Percentiles rank a stretch among this genome's conserved stretches.
phyloP scores from a whole-genome alignment of 2,329 filamentous ascomycete species.

The Leptosphaerulina australis region DNA sequence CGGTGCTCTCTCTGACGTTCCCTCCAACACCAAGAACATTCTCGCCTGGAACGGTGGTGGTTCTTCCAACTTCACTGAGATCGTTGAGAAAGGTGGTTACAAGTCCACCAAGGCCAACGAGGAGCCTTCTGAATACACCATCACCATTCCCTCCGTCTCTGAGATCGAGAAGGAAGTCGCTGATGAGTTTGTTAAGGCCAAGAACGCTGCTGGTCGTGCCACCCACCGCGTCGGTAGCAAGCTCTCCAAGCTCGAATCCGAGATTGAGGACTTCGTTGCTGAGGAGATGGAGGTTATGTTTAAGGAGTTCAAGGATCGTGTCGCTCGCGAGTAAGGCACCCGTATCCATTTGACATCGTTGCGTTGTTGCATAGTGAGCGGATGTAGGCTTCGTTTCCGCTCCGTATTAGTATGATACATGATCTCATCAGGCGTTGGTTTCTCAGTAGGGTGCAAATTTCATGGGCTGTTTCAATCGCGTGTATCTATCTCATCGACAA shows the following conservation, averaged over 20 bases:
- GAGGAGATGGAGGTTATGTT: conserved; percentile 60
- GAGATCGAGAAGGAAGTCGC: conserved; percentile 46
- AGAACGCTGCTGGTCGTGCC: conserved; percentile 49
- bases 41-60: conserved; percentile 99
- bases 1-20: conserved; percentile 79
- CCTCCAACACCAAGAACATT: conserved; percentile 85
- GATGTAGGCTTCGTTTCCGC: conserved; percentile 6
- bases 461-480: conserved; percentile 17
- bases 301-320: conserved; percentile 56
- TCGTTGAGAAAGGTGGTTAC: conserved; percentile 76
- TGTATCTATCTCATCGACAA: conserved; percentile 3
- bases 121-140: conserved; percentile 48
- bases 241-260: conserved; percentile 54
- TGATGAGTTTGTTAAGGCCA: conserved; percentile 45
- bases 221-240: conserved; percentile 52
- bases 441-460: conserved; percentile 22
- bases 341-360: neutral
- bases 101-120: conserved; percentile 52
- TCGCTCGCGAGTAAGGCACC: conserved; percentile 40
- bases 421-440: conserved; percentile 14
- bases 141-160: conserved; percentile 46
- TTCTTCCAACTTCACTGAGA: conserved; percentile 85
- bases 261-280: conserved; percentile 56
- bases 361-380: conserved; percentile 15
- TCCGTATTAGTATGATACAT: conserved; percentile 17